phyloP scores from a whole-genome alignment of 2,329 filamentous ascomycete genomes.

The Fusarium incarnatum region DNA sequence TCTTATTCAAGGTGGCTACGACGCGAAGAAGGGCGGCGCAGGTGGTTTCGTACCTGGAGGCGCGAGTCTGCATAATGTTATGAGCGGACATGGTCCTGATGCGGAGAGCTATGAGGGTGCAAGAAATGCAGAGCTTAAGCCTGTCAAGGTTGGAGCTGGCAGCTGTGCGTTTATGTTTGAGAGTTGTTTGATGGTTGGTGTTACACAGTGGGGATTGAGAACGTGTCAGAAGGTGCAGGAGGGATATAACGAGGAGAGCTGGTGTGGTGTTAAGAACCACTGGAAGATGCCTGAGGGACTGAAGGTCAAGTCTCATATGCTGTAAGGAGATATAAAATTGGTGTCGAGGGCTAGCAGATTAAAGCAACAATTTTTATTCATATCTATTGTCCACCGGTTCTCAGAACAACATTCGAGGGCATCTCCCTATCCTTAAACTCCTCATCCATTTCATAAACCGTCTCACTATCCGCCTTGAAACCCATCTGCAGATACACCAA shows the following conservation, averaged over 20 bases:
- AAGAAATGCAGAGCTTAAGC: slow-evolving; percentile 64
- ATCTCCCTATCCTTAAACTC: slow-evolving; percentile 53
- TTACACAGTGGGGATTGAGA: slow-evolving; percentile 75
- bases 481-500: slow-evolving; percentile 60
- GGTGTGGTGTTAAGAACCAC: slow-evolving; percentile 75
- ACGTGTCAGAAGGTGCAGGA: slow-evolving; percentile 71
- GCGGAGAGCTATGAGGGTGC: slow-evolving; percentile 67
- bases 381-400: slow-evolving; percentile 48
- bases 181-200: slow-evolving; percentile 75
- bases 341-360: not conserved
- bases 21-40: slow-evolving; percentile 67
- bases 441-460: slow-evolving; percentile 57
- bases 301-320: slow-evolving; percentile 44
- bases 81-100: slow-evolving; percentile 75
- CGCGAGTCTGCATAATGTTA: slow-evolving; percentile 75
- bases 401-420: slow-evolving; percentile 62
- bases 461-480: slow-evolving; percentile 57
- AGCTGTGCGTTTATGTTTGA: slow-evolving; percentile 78
- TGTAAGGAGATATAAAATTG: slow-evolving; percentile 15
- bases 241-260: slow-evolving; percentile 84
- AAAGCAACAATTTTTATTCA: not conserved
- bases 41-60: slow-evolving; percentile 69
- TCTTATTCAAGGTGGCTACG: slow-evolving; percentile 68
- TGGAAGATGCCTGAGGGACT: slow-evolving; percentile 61
- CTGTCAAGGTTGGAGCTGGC: slow-evolving; percentile 68